Base-by-base conservation (phyloP, 345 rosid genomes). In the Ailanthus altissimus region DNA sequence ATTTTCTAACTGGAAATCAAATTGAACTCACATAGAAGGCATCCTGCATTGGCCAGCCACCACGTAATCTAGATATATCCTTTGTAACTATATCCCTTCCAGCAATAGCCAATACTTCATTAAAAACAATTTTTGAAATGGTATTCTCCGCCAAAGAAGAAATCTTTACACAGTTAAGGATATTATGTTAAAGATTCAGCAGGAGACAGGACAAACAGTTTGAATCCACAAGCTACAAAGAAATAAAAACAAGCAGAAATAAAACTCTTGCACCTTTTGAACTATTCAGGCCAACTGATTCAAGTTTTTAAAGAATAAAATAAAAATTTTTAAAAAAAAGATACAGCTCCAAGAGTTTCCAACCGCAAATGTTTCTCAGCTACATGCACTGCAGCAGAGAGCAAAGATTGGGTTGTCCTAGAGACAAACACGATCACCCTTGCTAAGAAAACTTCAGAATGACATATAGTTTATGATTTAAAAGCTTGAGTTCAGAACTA, bases 21-120 rank as follows among this genome's bases (percentile, higher is more conserved):
- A 70, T 50, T 73, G 62, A 26, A 81, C 99, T 89, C 85, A 93
- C 99, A 79, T 87, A 85, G 81, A 95, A 95, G 76, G 90, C 96
- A 83, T 95, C 97, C 81, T 92, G 99, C 99, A 95, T 88, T 77
- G 98, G 91, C 99, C 99, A 95, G 80, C 99, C 99, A 80, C 98
- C 98, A 82, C 98, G 97, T 80, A 95, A 72, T 84, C 99, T 89
- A 80, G 97, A 88, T 87, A 95, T 91, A 83, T 95, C 98, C 89
- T 95, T 95, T 18, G 99, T 95, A 83, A 86, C 85, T 78, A 93
- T 87, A 79, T 95, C 99, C 90, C 81, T 90, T 80, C 89, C 98
- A 77, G 99, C 94, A 81, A 91, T 77, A 69, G 89, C 87, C 86
- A 95, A 84, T 63, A 93, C 96, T 86, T 93, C 98, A 79, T 89